phyloP scores from a whole-genome alignment of 73 alveolate species.

The Uronychia setigera region DNA sequence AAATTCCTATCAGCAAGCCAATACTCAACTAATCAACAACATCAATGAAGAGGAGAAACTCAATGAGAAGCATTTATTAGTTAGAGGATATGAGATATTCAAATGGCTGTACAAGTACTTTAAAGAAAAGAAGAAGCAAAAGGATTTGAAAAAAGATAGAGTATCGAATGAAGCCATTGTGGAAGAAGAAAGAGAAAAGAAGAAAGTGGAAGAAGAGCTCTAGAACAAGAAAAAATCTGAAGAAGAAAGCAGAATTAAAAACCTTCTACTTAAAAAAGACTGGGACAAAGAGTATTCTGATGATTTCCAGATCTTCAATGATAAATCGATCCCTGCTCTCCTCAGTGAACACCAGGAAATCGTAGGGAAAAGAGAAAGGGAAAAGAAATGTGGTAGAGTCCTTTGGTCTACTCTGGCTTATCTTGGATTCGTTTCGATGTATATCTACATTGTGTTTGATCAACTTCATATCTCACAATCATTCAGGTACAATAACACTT shows the following conservation, averaged over 20 bases:
- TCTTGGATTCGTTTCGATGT: conserved; percentile 40
- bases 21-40: not conserved
- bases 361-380: conserved; percentile 44
- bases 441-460: conserved; percentile 22
- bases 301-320: conserved; percentile 22
- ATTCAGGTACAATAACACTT: conserved; percentile 5
- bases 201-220: not conserved
- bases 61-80: not conserved
- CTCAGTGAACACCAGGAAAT: conserved; percentile 47
- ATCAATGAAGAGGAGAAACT: not conserved
- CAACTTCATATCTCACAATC: conserved; percentile 20
- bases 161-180: not conserved
- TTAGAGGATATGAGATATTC: not conserved
- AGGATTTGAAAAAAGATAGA: not conserved
- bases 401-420: conserved; percentile 53
- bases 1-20: conserved; percentile 36
- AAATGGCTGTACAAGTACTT: not conserved
- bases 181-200: not conserved
- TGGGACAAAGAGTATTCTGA: conserved; percentile 1
- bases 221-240: not conserved
- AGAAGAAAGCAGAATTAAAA: not conserved
- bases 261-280: not conserved
- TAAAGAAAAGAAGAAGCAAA: not conserved
- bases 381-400: conserved; percentile 48
- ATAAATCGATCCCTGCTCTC: conserved; percentile 31